Conservation (phyloP, 116 monocot species). For the Iris pallida region DNA sequence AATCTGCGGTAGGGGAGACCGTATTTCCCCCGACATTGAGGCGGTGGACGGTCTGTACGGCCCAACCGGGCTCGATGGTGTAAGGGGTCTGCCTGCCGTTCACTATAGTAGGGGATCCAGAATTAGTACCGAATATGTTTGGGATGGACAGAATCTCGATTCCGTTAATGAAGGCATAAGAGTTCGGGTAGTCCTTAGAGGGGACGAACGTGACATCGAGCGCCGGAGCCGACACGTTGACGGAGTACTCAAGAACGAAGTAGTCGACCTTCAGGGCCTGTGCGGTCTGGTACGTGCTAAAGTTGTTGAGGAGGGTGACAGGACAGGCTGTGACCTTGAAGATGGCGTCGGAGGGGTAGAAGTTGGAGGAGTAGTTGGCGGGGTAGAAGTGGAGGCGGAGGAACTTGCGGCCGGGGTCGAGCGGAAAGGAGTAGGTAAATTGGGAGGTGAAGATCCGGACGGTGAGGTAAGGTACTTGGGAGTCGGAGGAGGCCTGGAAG, state of each 20-base stretch:
- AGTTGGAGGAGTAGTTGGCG: slow-evolving; percentile 29
- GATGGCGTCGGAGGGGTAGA: slow-evolving; percentile 14
- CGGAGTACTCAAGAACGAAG: slow-evolving; percentile 21
- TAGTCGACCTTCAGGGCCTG: slow-evolving; percentile 13
- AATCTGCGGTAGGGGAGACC: not conserved
- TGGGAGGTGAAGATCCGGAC: slow-evolving; percentile 62
- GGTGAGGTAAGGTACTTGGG: slow-evolving; percentile 45
- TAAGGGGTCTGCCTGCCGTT: not conserved
- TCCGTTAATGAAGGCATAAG: slow-evolving; percentile 14
- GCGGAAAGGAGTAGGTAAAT: slow-evolving; percentile 77
- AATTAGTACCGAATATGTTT: not conserved
- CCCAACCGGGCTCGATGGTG: not conserved
- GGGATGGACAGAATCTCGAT: slow-evolving; percentile 21
- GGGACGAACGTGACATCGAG: slow-evolving; percentile 15
- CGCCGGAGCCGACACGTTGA: slow-evolving; percentile 7
- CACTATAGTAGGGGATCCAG: not conserved
- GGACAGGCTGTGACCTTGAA: slow-evolving; percentile 21
- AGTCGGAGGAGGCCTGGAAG: slow-evolving; percentile 24
- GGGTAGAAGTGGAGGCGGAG: slow-evolving; percentile 89
- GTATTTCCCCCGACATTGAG: not conserved
- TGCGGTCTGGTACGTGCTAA: slow-evolving; percentile 22
- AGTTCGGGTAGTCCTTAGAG: not conserved
- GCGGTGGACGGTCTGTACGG: not conserved
- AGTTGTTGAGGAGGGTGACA: slow-evolving; percentile 30
- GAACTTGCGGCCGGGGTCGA: slow-evolving; percentile 65